These are phyloP conservation scores for Tolypocladium ovalisporum DNA, from an alignment of 2,329 filamentous ascomycete genomes.

Conservation along the genomic window DNA sequence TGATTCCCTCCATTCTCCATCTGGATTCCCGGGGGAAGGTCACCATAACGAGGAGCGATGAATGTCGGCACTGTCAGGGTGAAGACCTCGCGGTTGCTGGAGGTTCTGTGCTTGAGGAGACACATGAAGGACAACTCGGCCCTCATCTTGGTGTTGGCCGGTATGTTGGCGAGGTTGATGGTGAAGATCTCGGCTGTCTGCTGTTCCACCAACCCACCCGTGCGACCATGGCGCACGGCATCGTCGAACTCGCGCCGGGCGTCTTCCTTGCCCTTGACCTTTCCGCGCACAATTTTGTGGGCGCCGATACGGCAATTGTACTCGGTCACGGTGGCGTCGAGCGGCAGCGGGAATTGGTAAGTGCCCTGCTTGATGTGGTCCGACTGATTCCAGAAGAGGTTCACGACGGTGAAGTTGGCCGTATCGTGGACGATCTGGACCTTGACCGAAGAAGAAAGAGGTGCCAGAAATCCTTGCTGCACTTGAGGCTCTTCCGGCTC, in stretches of 20 bases:
- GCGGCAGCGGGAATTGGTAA: slow-evolving; percentile 3
- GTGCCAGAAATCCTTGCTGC: not conserved
- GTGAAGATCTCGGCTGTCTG: slow-evolving; percentile 6
- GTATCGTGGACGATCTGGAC: slow-evolving; percentile 4
- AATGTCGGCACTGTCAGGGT: slow-evolving; percentile 5
- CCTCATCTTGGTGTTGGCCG: slow-evolving; percentile 3
- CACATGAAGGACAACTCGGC: slow-evolving; percentile 5
- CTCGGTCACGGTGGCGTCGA: slow-evolving; percentile 1
- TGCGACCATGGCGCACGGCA: not conserved
- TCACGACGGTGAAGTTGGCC: slow-evolving; percentile 1
- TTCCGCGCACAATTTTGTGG: slow-evolving; percentile 2
- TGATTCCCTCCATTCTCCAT: not conserved
- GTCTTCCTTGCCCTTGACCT: slow-evolving; percentile 4
- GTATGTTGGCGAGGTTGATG: slow-evolving; percentile 5
- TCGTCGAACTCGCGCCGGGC: slow-evolving; percentile 3
- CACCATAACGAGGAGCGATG: slow-evolving; percentile 4
- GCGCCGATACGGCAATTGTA: slow-evolving; percentile 4
- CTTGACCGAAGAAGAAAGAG: slow-evolving; percentile 1
- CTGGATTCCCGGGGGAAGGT: not conserved
- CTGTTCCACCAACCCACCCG: slow-evolving; percentile 3
- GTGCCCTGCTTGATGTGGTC: slow-evolving; percentile 1
- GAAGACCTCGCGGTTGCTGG: not conserved
- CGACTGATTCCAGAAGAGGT: slow-evolving; percentile 2
- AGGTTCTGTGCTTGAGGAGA: slow-evolving; percentile 4
- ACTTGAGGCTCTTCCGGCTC: not conserved